These are phyloP conservation scores for Diutina neorugosa DNA, from an alignment of 1,139 yeast species.

Conservation along the genomic window DNA sequence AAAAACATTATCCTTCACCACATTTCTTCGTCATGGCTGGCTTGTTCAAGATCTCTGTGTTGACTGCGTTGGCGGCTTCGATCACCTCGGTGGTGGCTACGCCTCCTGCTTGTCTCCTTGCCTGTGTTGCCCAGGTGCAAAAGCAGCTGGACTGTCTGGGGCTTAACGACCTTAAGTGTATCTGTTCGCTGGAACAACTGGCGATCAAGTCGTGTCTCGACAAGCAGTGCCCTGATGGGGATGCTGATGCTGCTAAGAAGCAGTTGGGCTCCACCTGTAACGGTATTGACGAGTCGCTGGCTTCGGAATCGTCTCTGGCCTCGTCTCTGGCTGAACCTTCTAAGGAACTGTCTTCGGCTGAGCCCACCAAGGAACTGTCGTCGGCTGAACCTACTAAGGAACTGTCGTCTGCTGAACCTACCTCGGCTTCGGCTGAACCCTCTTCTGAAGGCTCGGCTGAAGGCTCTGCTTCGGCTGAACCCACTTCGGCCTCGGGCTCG, in stretches of 20 bases:
- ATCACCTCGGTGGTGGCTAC: conserved; percentile 47
- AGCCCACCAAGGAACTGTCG: neutral
- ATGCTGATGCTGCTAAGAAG: conserved; percentile 41
- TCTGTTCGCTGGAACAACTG: conserved; percentile 42
- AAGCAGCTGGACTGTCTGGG: conserved; percentile 41
- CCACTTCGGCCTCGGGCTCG: neutral
- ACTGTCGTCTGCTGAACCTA: neutral
- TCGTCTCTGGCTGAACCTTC: conserved; percentile 1
- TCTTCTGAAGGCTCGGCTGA: neutral
- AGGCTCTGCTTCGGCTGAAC: neutral
- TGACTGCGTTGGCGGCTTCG: conserved; percentile 39
- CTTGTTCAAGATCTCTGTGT: conserved; percentile 24
- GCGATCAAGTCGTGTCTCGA: conserved; percentile 49
- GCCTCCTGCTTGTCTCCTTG: conserved; percentile 84
- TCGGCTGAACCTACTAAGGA: neutral
- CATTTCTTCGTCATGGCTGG: conserved; percentile 2
- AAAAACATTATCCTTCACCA: neutral
- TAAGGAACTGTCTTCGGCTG: neutral
- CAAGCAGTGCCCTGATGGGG: conserved; percentile 51
- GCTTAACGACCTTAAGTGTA: conserved; percentile 51
- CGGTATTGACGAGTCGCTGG: conserved; percentile 15
- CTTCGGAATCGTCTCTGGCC: conserved; percentile 8
- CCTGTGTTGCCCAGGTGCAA: conserved; percentile 69
- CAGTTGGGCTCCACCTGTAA: conserved; percentile 46
- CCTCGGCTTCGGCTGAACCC: neutral